Conservation (phyloP, 805 yeast species). For the Saccharomycopsis fodiens region DNA sequence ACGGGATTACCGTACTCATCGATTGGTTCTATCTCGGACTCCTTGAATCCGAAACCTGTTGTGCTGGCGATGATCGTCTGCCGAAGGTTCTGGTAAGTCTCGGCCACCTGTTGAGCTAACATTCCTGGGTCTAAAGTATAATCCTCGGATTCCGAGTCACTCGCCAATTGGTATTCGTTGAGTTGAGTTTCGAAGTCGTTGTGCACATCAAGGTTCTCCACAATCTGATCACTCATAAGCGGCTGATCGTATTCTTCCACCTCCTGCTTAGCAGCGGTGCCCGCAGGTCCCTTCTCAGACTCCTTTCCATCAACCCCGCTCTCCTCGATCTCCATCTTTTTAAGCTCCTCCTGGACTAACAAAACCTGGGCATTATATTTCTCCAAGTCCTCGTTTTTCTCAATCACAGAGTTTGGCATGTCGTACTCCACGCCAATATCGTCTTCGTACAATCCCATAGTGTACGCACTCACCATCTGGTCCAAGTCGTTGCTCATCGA, state of each 20-base stretch:
- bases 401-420: conserved; percentile 31
- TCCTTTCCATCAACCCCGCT: conserved; percentile 10
- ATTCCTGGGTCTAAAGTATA: conserved; percentile 25
- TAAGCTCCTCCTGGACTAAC: conserved; percentile 23
- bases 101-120: conserved; percentile 40
- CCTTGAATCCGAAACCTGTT: conserved; percentile 40
- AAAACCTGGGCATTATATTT: conserved; percentile 37
- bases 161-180: conserved; percentile 21
- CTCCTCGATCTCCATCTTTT: conserved; percentile 1
- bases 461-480: conserved; percentile 46
- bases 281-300: conserved; percentile 18
- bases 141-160: conserved; percentile 26
- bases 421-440: conserved; percentile 43
- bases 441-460: conserved; percentile 45
- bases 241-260: conserved; percentile 31
- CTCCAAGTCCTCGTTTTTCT: conserved; percentile 41
- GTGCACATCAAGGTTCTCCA: conserved; percentile 33
- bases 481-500: conserved; percentile 36
- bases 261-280: conserved; percentile 19
- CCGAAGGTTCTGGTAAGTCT: conserved; percentile 50
- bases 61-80: conserved; percentile 40
- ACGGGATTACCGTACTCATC: conserved; percentile 56
- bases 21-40: conserved; percentile 56
- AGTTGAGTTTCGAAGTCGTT: conserved; percentile 5
- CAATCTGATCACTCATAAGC: conserved; percentile 35